These are phyloP conservation scores for Pyrus pyrifolia DNA, from an alignment of 306 rosid species.

Conservation along the genomic window DNA sequence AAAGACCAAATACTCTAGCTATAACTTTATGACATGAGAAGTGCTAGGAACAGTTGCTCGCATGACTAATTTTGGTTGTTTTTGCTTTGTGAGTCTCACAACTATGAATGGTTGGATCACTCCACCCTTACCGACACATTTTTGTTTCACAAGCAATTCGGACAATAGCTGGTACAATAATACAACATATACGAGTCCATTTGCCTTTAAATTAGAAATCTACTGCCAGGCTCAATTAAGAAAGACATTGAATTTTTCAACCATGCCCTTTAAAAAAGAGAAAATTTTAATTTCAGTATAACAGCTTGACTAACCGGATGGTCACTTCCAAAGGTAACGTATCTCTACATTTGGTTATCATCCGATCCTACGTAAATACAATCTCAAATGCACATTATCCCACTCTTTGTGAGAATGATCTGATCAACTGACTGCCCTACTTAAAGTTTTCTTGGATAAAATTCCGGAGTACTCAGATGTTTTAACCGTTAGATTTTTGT, in stretches of 20 bases:
- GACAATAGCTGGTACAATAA: too few species aligned
- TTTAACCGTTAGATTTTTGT: too few species aligned
- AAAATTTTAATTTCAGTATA: too few species aligned
- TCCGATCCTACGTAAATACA: too few species aligned
- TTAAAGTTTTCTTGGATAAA: fast-evolving
- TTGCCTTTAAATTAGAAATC: neutral
- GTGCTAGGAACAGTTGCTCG: neutral
- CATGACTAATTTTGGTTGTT: neutral
- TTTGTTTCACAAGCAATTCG: neutral
- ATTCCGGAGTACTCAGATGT: fast-evolving
- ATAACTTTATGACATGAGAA: neutral
- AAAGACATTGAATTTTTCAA: neutral
- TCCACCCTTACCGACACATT: fast-evolving
- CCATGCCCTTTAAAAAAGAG: neutral
- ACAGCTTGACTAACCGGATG: neutral
- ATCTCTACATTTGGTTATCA: neutral
- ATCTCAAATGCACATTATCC: too few species aligned
- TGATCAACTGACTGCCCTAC: too few species aligned
- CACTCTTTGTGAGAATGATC: too few species aligned
- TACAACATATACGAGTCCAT: too few species aligned
- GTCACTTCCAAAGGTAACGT: neutral
- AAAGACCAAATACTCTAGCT: neutral
- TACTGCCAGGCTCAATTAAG: neutral
- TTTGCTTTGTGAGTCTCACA: neutral
- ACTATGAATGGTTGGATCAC: neutral